Conservation (phyloP, 257 asterid species). For the Handroanthus guayacan region DNA sequence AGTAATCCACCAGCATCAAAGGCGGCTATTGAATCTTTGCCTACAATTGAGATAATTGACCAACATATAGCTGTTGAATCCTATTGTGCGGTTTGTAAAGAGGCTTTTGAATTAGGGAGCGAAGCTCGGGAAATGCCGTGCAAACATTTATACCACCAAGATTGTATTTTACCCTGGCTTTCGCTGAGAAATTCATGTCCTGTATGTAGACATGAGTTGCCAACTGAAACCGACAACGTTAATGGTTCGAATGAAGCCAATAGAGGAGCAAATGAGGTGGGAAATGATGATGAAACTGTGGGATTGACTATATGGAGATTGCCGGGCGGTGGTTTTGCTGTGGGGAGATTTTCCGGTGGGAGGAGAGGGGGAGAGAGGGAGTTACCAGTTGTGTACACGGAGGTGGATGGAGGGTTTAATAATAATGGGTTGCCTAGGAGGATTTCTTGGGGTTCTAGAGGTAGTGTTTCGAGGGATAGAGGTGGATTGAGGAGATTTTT, state of each 20-base stretch:
- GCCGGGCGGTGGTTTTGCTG: slow-evolving; percentile 95
- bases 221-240: slow-evolving; percentile 50
- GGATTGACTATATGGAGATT: slow-evolving; percentile 90
- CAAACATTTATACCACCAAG: slow-evolving; percentile 83
- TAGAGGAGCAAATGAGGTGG: slow-evolving; percentile 50
- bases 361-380: slow-evolving; percentile 88
- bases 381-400: slow-evolving; percentile 87
- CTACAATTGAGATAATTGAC: slow-evolving; percentile 58
- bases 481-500: slow-evolving; percentile 70
- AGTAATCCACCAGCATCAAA: slow-evolving; percentile 80
- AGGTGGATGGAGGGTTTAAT: slow-evolving; percentile 87
- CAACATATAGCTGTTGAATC: slow-evolving; percentile 57
- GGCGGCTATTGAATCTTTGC: slow-evolving; percentile 82
- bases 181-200: slow-evolving; percentile 82
- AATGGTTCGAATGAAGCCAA: slow-evolving; percentile 27
- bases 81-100: slow-evolving; percentile 88
- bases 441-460: slow-evolving; percentile 78
- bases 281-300: slow-evolving; percentile 62
- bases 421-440: slow-evolving; percentile 76
- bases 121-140: slow-evolving; percentile 93
- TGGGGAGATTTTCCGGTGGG: slow-evolving; percentile 85
- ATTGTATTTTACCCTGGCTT: slow-evolving; percentile 88
- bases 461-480: slow-evolving; percentile 54
- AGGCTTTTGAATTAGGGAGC: slow-evolving; percentile 67
- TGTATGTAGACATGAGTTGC: slow-evolving; percentile 80